Evolutionary conservation across 2,329 filamentous ascomycete species (phyloP), one percentile per base, ranked within the genome.

Genomic region (Aspergillus spinulosporus): DNA sequence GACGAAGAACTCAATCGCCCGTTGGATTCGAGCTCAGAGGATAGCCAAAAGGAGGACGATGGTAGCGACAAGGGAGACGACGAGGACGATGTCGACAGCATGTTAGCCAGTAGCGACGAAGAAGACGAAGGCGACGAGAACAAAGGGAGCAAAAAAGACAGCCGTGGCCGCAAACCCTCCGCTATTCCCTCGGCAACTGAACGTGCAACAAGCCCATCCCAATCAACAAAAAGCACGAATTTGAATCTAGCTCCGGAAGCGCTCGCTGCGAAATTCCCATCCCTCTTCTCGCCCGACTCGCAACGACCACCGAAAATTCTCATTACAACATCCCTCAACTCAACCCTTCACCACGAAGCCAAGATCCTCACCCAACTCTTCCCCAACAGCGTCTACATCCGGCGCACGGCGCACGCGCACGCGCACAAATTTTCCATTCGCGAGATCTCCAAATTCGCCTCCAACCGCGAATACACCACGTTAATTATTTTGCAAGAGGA

Each of bases 401-500:
- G 87, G 1, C 88, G 94, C 57, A 92, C 89, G 5, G 85, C 87
- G 9, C 92, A 97, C 73, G 86, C 86, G 51, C 91, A 92, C 73
- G 85, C 86, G 7, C 87, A 97, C 80, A 95, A 96, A 71, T 97
- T 96, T 78, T 93, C 88, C 26, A 82, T 99, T 21, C 84, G 89
- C 49, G 94, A 99, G 73, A 97, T 99, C 63, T 85, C 89, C 67
- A 84, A 86, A 62, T 97, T 93, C 70, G 93, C 93, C 36, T 74
- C 84, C 11, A 91, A 93, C 67, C 83, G 91, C 45, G 85, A 88
- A 40, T 97, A 90, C 76, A 96, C 92, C 0, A 84, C 91, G 26
- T 80, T 99, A 2, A 78, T 97, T 2, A 84, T 99, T 12, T 78
- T 97, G n/a, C 90, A 92, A 69, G 92, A 99, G 74, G 92, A 97